These are phyloP conservation scores for Dendrocalamus sinicus DNA, from an alignment of 176 grass and related monocot genomes.

Conservation along the genomic window DNA sequence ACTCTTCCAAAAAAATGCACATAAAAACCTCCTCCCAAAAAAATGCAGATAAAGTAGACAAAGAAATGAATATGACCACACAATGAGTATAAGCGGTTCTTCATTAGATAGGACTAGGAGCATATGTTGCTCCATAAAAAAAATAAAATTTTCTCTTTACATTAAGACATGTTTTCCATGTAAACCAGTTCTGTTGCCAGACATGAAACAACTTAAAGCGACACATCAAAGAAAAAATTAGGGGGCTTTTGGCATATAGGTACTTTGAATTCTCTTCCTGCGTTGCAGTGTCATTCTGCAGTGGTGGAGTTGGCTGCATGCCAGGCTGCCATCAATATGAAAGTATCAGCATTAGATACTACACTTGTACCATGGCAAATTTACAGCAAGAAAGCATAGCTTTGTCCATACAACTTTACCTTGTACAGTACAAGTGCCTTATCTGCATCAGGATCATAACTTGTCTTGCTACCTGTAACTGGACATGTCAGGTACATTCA, in stretches of 20 bases:
- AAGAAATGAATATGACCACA: slow-evolving; percentile 11
- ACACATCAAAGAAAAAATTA: background rate
- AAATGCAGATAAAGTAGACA: background rate
- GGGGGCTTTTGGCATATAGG: slow-evolving; percentile 25
- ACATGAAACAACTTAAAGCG: background rate
- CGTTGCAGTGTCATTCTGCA: slow-evolving; percentile 56
- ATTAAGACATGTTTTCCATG: slow-evolving; percentile 28
- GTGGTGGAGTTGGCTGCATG: slow-evolving; percentile 49
- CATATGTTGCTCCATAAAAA: slow-evolving; percentile 19
- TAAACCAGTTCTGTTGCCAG: slow-evolving; percentile 2
- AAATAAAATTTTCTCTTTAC: background rate
- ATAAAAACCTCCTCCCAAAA: slow-evolving; percentile 24
- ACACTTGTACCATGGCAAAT: slow-evolving; percentile 6
- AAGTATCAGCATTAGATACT: slow-evolving; percentile 38
- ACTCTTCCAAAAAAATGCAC: background rate
- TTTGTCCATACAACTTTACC: slow-evolving; percentile 63
- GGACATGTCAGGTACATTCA: slow-evolving; percentile 22
- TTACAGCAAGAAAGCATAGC: slow-evolving; percentile 18
- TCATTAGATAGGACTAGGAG: slow-evolving; percentile 5
- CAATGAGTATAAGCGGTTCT: background rate
- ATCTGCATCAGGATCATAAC: slow-evolving; percentile 58
- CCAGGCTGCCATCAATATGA: slow-evolving; percentile 63
- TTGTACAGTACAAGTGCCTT: slow-evolving; percentile 84
- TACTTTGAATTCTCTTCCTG: slow-evolving; percentile 97
- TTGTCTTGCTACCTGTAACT: slow-evolving; percentile 39